phyloP scores from a whole-genome alignment of 176 grass and related monocot species.

The Oryza meridionalis region DNA sequence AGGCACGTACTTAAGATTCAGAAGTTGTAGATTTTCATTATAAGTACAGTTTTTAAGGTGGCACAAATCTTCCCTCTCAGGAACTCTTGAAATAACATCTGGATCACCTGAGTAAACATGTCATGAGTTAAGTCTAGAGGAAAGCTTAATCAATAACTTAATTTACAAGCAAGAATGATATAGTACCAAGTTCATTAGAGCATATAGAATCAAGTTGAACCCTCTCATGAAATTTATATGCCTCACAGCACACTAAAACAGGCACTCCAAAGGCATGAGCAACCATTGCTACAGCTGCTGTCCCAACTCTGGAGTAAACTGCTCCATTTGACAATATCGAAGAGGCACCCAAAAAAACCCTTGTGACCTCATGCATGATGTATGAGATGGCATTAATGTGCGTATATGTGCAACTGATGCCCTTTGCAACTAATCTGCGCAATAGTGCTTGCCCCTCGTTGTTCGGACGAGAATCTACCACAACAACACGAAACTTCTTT shows the following conservation, averaged over 20 bases:
- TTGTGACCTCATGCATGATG: slow-evolving; percentile 83
- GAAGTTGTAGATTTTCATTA: slow-evolving; percentile 66
- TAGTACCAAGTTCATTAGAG: slow-evolving; percentile 76
- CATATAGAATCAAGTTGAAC: slow-evolving; percentile 91
- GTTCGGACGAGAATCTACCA: slow-evolving; percentile 76
- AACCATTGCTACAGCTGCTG: slow-evolving; percentile 76
- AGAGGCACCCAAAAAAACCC: slow-evolving; percentile 76
- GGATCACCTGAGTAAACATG: slow-evolving; percentile 70
- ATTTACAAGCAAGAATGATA: background rate
- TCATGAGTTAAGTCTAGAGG: background rate
- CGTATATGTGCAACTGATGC: slow-evolving; percentile 73
- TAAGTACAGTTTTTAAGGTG: slow-evolving; percentile 58
- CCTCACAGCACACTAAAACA: slow-evolving; percentile 80
- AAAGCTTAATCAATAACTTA: slow-evolving; percentile 19
- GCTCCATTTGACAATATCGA: slow-evolving; percentile 80
- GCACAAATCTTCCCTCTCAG: slow-evolving; percentile 46
- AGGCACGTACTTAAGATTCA: slow-evolving; percentile 75
- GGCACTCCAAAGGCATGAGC: slow-evolving; percentile 69
- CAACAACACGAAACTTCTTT: slow-evolving; percentile 64
- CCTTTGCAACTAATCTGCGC: slow-evolving; percentile 57
- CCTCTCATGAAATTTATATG: slow-evolving; percentile 91
- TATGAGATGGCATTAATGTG: slow-evolving; percentile 83
- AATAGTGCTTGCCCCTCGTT: slow-evolving; percentile 68
- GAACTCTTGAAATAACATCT: slow-evolving; percentile 70
- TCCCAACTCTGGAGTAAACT: slow-evolving; percentile 77